phyloP scores from a whole-genome alignment of 2,329 filamentous ascomycete genomes.

The Ceratocystiopsis brevicomis region DNA sequence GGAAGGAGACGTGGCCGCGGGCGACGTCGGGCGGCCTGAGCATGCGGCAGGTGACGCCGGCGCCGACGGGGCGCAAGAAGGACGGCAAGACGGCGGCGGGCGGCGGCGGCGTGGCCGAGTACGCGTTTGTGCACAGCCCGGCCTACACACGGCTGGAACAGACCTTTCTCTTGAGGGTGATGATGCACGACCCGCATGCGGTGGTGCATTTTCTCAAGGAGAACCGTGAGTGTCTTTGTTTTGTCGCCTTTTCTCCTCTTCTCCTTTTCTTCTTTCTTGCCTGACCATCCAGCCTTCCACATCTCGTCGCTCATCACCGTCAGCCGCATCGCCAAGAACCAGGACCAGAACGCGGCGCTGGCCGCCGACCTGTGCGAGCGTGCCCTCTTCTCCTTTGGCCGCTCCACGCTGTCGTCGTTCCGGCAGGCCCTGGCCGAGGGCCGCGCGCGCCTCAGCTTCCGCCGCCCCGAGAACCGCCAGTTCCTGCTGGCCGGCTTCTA shows the following conservation, averaged over 20 bases:
- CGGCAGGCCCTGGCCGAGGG: constrained; percentile 56
- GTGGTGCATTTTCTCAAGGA: constrained; percentile 57
- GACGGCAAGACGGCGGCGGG: neutral
- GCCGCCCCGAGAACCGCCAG: constrained; percentile 71
- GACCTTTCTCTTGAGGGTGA: constrained; percentile 63
- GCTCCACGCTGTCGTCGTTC: constrained; percentile 70
- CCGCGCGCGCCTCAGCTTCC: constrained; percentile 63
- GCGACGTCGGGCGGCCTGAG: constrained; percentile 62
- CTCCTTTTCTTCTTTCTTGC: neutral
- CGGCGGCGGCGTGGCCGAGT: constrained; percentile 40
- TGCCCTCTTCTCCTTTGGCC: constrained; percentile 83
- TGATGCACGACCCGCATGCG: constrained; percentile 63
- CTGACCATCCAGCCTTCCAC: constrained; percentile 46
- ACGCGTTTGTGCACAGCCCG: constrained; percentile 56
- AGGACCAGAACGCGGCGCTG: constrained; percentile 73
- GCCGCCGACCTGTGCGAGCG: constrained; percentile 78
- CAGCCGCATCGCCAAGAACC: constrained; percentile 65
- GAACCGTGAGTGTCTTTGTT: constrained; percentile 28
- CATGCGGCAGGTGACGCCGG: constrained; percentile 31
- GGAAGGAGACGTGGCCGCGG: constrained; percentile 72
- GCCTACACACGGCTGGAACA: constrained; percentile 57
- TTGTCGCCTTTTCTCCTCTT: neutral
- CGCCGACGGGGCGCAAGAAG: neutral
- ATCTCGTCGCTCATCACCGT: constrained; percentile 88
- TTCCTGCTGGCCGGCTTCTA: constrained; percentile 81